Evolutionary conservation across 2,329 filamentous ascomycete species (phyloP).

Genomic region (Talaromyces sp.): DNA sequence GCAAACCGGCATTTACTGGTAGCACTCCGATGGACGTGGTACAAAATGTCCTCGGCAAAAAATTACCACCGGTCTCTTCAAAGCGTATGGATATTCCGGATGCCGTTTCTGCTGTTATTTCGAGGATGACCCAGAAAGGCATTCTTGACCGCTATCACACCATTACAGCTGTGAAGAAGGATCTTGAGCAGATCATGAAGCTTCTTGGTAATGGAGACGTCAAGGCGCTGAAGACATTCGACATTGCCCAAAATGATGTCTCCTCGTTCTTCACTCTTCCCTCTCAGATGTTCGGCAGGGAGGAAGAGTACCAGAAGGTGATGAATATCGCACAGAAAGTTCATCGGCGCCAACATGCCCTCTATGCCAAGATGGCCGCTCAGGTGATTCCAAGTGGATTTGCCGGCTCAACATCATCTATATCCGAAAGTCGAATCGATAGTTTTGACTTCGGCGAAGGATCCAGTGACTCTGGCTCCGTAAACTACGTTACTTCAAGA

Average conservation of each 20-base stretch:
- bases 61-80: conserved; percentile 69
- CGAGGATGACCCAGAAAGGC: conserved; percentile 86
- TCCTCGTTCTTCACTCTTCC: conserved; percentile 90
- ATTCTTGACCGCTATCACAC: conserved; percentile 87
- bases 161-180: conserved; percentile 76
- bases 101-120: conserved; percentile 73
- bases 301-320: conserved; percentile 65
- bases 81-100: conserved; percentile 80
- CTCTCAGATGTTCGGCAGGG: conserved; percentile 71
- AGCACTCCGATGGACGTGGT: conserved; percentile 81
- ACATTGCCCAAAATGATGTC: conserved; percentile 76
- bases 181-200: conserved; percentile 68
- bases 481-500: conserved; percentile 33
- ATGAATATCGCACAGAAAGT: conserved; percentile 71
- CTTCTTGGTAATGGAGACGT: conserved; percentile 71
- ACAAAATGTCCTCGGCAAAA: conserved; percentile 75
- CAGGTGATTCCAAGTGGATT: conserved; percentile 37
- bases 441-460: conserved; percentile 47
- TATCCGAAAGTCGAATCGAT: conserved; percentile 48
- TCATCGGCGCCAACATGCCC: conserved; percentile 56
- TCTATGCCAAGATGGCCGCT: conserved; percentile 27
- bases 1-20: conserved; percentile 73
- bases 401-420: conserved; percentile 50
- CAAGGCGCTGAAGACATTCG: conserved; percentile 65
- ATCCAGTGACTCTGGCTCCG: conserved; percentile 52